Conservation (phyloP, 2,329 filamentous ascomycete genomes). For the Dactylonectria macrodidyma region DNA sequence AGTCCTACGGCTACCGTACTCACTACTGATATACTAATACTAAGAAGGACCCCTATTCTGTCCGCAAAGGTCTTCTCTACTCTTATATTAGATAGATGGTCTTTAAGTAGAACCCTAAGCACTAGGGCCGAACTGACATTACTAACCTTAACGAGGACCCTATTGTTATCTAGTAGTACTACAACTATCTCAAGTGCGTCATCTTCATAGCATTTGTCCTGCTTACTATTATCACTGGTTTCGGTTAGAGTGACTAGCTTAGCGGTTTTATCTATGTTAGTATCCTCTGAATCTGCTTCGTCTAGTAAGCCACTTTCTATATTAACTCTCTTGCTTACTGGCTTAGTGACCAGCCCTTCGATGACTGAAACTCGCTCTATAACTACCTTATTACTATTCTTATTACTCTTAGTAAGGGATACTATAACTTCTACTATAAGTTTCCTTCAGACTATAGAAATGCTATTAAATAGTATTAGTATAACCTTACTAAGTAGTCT, state of each 20-base stretch:
- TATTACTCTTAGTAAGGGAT: constrained; percentile 54
- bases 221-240: constrained; percentile 80
- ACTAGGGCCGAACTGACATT: constrained; percentile 85
- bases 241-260: constrained; percentile 84
- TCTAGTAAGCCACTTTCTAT: too few relatives aligned
- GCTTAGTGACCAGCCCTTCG: constrained; percentile 74
- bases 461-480: constrained; percentile 90
- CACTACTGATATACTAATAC: constrained; percentile 90
- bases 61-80: constrained; percentile 89
- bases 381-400: constrained; percentile 90
- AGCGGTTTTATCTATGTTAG: constrained; percentile 76
- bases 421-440: constrained; percentile 97
- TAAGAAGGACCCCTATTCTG: constrained; percentile 92
- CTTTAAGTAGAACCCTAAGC: constrained; percentile 93
- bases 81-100: constrained; percentile 89
- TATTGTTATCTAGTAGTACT: constrained; percentile 90
- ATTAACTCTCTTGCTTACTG: too few relatives aligned
- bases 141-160: constrained; percentile 89
- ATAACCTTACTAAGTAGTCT: constrained; percentile 91
- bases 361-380: constrained; percentile 91
- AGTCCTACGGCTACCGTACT: constrained; percentile 85
- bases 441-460: constrained; percentile 95
- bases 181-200: constrained; percentile 86
- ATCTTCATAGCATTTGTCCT: constrained; percentile 83
- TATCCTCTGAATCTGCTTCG: too few relatives aligned